A percentile compares a stretch with the other conserved stretches of the same genome.
Evolutionary conservation across 768 basidiomycete genomes (phyloP).

Genomic region (Pleurotus salmoneostramineus): DNA sequence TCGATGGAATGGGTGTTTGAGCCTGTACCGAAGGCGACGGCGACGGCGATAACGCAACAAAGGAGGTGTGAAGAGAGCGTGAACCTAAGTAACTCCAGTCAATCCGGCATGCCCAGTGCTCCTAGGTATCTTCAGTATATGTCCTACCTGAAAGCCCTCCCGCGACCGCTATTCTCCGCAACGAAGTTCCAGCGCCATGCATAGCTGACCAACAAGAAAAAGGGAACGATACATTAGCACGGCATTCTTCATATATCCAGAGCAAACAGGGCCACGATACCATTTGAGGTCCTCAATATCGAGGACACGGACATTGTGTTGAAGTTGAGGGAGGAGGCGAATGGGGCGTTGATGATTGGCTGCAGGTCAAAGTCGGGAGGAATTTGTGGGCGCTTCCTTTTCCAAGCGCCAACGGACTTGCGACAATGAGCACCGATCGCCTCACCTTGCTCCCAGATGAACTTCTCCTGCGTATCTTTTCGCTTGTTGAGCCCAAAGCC

Average conservation of each 20-base stretch:
- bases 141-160: neutral
- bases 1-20: constrained; percentile 26
- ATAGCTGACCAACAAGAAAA: neutral
- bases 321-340: neutral
- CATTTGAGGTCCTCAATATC: constrained; percentile 7
- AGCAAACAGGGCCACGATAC: neutral
- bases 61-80: neutral
- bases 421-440: neutral
- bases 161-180: neutral
- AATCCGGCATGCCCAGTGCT: neutral
- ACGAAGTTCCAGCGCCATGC: neutral
- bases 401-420: neutral
- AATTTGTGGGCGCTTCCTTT: neutral
- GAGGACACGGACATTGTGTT: constrained; percentile 4
- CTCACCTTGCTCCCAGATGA: neutral
- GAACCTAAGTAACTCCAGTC: neutral
- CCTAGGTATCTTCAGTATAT: neutral
- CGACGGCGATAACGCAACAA: neutral
- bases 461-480: neutral
- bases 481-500: neutral
- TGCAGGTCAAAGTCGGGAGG: constrained; percentile 2
- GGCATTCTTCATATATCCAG: neutral
- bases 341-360: neutral
- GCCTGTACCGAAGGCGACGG: neutral
- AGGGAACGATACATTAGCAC: neutral